These are phyloP conservation scores for Ceratocystis cubensis DNA, from an alignment of 2,329 filamentous ascomycete species.

Conservation along the genomic window DNA sequence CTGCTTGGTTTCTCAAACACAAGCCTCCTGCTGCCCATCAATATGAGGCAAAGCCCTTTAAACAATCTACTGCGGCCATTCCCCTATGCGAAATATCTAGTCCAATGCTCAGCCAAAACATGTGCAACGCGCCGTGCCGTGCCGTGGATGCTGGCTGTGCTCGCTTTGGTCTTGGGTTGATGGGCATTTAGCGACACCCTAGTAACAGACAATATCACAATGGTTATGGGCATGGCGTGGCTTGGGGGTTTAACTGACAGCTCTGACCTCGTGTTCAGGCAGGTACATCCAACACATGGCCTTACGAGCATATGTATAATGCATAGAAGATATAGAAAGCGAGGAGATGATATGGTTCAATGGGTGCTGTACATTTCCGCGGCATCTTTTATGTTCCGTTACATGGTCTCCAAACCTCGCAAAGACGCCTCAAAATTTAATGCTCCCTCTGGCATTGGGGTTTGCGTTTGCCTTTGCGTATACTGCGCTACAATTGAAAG, in stretches of 20 bases:
- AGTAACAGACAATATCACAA: neutral
- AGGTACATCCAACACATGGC: neutral
- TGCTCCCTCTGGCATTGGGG: no score
- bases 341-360: no score
- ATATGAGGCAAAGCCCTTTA: no score
- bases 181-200: neutral
- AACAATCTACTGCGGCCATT: neutral
- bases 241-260: constrained; percentile 3
- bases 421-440: no score
- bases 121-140: neutral
- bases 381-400: no score
- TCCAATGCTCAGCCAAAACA: neutral
- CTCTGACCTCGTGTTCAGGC: neutral
- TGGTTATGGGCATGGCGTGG: neutral
- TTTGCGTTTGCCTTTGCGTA: no score
- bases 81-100: neutral
- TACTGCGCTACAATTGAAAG: neutral
- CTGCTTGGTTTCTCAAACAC: no score
- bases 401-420: no score
- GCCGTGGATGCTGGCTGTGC: neutral
- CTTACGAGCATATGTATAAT: neutral
- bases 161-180: neutral
- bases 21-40: no score
- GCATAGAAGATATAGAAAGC: no score
- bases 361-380: no score